Base-by-base conservation (phyloP, 768 basidiomycete species). In the Suillus sp. region DNA sequence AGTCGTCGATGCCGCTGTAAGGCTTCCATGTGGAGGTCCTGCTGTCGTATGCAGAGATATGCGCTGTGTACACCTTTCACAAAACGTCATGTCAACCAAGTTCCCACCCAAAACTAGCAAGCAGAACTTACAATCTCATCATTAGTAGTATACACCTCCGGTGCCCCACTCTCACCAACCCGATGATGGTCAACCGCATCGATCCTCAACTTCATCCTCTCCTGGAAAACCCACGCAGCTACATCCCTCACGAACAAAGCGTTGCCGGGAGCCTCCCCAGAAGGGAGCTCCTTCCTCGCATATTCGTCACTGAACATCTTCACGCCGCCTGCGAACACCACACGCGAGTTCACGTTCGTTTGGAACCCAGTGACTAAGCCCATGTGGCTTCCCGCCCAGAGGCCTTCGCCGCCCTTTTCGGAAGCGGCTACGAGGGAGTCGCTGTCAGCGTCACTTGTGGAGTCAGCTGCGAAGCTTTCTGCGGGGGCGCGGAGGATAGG, bases 341-440 rank as follows among this genome's bases (percentile, higher is more conserved):
- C 84, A 14, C 96, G 84, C 0, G 89, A 89, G 66, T 90, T 92
- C 63, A 85, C 85, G 25, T 81, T 77, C 3, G 94, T 86, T 75
- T 99, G 97, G 83, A 99, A 92, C 7, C 93, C 96, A 7, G 90
- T 90, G 32, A 95, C 93, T 32, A 97, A 78, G 50, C 86, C 81
- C 40, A 95, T 81, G 47, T 83, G 81, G 65, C 85, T 86, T 9
- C 96, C 96, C 0, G 92, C 92, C 86, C 93, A 93, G 35, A 90
- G 78, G 60, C 90, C 88, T 75, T 93, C 90, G 22, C 94, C 88
- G 58, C 84, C 85, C 71, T 85, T 88, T 58, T 92, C 89, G 0
- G 87, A 77, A 2, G 92, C 86, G 38, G 93, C 91, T 6, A 86
- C 83, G 2, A 92, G 64, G 2, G 83, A 82, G 18, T 51, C 50